These are phyloP conservation scores for Trichoderma oligosporum DNA, from an alignment of 2,329 filamentous ascomycete genomes.

Conservation along the genomic window DNA sequence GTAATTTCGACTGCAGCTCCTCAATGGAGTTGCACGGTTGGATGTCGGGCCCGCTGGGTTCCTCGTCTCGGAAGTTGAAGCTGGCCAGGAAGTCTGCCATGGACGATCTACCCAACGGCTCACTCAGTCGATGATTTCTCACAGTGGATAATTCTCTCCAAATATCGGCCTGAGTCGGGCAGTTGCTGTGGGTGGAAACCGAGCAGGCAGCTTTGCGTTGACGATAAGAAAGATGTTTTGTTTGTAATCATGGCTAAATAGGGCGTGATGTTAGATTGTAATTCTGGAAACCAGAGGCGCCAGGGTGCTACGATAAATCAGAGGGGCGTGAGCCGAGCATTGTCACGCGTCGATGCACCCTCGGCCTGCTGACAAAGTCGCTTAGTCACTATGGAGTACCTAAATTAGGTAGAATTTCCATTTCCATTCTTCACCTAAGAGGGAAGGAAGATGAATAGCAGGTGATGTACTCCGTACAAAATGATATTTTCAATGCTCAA, in stretches of 20 bases:
- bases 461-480: too few relatives aligned
- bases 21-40: conserved; percentile 35
- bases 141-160: conserved; percentile 22
- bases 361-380: neutral
- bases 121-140: conserved; percentile 15
- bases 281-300: neutral
- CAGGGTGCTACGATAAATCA: conserved; percentile 1
- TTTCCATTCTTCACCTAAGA: too few relatives aligned
- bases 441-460: too few relatives aligned
- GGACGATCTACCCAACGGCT: conserved; percentile 4
- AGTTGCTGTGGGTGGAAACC: conserved; percentile 22
- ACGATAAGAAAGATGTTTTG: conserved; percentile 8
- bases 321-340: conserved; percentile 15
- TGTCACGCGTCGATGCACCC: conserved; percentile 9
- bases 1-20: conserved; percentile 47
- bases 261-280: neutral
- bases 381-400: too few relatives aligned
- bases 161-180: conserved; percentile 21
- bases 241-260: conserved; percentile 4
- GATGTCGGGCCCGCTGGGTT: conserved; percentile 17
- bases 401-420: too few relatives aligned
- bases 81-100: conserved; percentile 41
- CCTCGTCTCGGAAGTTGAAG: conserved; percentile 30
- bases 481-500: too few relatives aligned
- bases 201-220: neutral